Evolutionary conservation across 495 filamentous ascomycete species (phyloP), one percentile per base, ranked within the genome.

Genomic region (Mycothermus thermophilus): DNA sequence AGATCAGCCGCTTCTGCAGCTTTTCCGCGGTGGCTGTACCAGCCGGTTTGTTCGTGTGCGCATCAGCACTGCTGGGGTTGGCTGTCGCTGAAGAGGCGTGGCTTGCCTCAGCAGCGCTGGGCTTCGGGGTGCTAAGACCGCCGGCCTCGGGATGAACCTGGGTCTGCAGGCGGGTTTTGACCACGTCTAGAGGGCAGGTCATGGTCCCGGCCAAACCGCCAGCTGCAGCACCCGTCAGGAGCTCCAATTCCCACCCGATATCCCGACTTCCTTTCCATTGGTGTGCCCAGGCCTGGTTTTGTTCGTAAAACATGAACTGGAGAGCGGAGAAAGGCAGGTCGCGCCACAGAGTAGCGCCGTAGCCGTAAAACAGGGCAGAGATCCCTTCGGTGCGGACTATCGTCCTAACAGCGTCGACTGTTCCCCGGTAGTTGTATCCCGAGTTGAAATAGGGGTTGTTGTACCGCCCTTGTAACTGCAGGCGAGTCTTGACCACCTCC

Each of bases 271-370:
- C 44, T 51, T 59, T 61, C 69, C 75, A 93, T 33, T 75, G 48
- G 47, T 75, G 81, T 1, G 90, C 87, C 67, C 80, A 69, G 13
- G 60, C 70, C 41, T 86, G 88, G 47, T 81, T 84, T 56, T 95
- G 82, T 57, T 97, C 90, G 57, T 95, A 97, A 54, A 97, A 96
- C 35, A 92, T 84, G 57, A 96, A 97, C 52, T 95, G 88, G 6
- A 97, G 61, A 0, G 90, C 90, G 8, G 85, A 93, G 53, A 93
- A 97, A 1, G 90, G 90, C 5, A 97, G 71, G 51, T 96, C 90
- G 38, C 90, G 81, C 64, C 81, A 92, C 15, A 97, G 74, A 0
- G 90, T 97, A 11, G 90, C 80, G 50, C 86, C 87, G 55, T 90
- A 97, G 2, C 92, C 92, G 49, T 93, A 79, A 54, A 93, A 95